Conservation (phyloP, 805 yeast genomes). For the Candida saitoana region DNA sequence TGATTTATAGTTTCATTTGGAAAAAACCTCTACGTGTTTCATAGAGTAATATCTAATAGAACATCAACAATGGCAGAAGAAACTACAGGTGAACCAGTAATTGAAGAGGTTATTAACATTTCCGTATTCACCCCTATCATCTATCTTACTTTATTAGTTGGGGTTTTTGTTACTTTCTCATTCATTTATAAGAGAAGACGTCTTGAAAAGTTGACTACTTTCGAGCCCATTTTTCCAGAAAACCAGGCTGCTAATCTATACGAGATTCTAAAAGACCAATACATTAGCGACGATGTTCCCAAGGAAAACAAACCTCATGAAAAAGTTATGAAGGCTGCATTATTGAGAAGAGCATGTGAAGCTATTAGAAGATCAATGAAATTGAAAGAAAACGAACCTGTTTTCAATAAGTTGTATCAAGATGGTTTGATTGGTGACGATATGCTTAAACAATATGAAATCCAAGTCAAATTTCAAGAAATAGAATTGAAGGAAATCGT, state of each 20-base stretch:
- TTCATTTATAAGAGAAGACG: conserved; percentile 60
- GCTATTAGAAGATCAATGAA: conserved; percentile 79
- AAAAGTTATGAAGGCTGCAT: conserved; percentile 62
- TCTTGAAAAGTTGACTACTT: conserved; percentile 47
- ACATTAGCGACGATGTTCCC: conserved; percentile 34
- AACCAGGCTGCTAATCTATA: conserved; percentile 66
- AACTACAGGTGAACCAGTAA: conserved; percentile 9
- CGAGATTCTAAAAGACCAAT: conserved; percentile 49
- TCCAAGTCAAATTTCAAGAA: conserved; percentile 75
- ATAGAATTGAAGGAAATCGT: conserved; percentile 75
- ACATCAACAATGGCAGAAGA: conserved; percentile 2
- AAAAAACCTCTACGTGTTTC: conserved; percentile 4
- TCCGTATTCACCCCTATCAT: conserved; percentile 63
- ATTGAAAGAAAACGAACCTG: conserved; percentile 72
- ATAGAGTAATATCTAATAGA: neutral
- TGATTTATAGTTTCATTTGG: too few relatives aligned
- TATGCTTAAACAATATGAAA: conserved; percentile 70
- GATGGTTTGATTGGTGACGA: conserved; percentile 91
- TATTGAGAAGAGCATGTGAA: conserved; percentile 69
- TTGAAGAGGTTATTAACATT: conserved; percentile 21
- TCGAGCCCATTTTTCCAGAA: conserved; percentile 70
- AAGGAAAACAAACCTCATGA: conserved; percentile 61
- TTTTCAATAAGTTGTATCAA: conserved; percentile 69
- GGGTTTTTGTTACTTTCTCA: conserved; percentile 67
- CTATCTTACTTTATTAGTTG: conserved; percentile 64